Base-by-base conservation (phyloP, 768 basidiomycete species). In the Naganishia onofrii region DNA sequence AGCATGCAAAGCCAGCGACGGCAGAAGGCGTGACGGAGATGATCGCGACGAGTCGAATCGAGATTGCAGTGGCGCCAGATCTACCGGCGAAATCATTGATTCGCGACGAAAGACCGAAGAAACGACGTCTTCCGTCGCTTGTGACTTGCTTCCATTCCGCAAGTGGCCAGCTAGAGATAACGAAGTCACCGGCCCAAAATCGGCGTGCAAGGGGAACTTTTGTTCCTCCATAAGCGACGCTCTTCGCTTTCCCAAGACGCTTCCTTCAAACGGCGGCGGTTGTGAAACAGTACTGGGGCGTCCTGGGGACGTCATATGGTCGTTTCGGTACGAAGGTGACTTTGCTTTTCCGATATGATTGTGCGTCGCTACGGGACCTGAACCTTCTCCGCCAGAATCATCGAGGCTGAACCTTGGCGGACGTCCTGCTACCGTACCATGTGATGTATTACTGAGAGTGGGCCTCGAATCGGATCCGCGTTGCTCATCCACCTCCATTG, bases 31-130 rank as follows among this genome's bases (percentile, higher is more conserved):
- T 38, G 21, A 17, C 2, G 57, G 57, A 15, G n/a, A 36, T 23
- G 34, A 36, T 12, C 34, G 34, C 29, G 34, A 13, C 21, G 42
- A 42, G 21, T 26, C 42, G 23, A 63, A 42, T n/a, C 26, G 23
- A 2, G 23, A 29, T 26, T 26, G 23, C 26, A 26, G n/a, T 23
- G 29, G 23, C 15, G 38, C 60, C 1, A 23, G 38, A 46, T 63
- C 60, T 15, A 29, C 42, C 10, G 60, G 60, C 38, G 60, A 63
- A 13, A 63, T 63, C 60, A 63, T 63, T 1, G 60, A 63, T 21
- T 42, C 38, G 2, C 60, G 60, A 15, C 60, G 60, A 26, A 63
- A 63, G 3, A 34, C 60, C 9, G 60, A 44, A 1, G 60, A 44
- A 23, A 51, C 13, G 19, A 6, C 48, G 21, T 6, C 23, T 51